phyloP scores from a whole-genome alignment of 495 filamentous ascomycete genomes.

The Viridothelium virens region DNA sequence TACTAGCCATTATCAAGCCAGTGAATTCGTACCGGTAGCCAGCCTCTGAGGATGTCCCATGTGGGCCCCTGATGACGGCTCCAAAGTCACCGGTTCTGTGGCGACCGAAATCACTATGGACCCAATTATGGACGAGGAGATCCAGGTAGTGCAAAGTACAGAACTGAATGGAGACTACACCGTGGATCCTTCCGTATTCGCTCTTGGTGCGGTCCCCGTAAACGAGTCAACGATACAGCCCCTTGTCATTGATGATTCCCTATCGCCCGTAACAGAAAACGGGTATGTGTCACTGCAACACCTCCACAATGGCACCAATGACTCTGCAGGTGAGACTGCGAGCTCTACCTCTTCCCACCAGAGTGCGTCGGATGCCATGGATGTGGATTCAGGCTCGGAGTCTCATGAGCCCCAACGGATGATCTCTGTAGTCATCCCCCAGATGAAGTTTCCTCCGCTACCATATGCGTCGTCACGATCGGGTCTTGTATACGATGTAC shows the following conservation, averaged over 20 bases:
- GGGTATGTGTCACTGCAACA: not conserved
- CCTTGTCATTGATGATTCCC: not conserved
- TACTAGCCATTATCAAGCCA: too few relatives aligned
- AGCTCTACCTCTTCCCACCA: not conserved
- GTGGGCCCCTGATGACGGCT: not conserved
- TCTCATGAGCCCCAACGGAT: not conserved
- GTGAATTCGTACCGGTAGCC: not conserved
- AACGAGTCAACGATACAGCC: not conserved
- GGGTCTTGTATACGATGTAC: constrained; percentile 78
- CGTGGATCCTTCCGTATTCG: constrained; percentile 6
- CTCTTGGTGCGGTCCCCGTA: not conserved
- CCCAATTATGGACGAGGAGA: not conserved
- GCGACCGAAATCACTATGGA: not conserved
- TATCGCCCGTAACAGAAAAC: not conserved
- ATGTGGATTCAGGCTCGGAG: not conserved
- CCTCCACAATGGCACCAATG: not conserved
- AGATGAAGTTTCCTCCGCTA: constrained; percentile 22
- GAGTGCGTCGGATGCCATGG: not conserved
- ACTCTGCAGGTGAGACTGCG: not conserved
- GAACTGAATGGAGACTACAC: constrained; percentile 1
- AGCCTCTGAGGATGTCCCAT: not conserved
- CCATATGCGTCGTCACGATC: constrained; percentile 39
- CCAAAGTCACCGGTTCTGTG: not conserved
- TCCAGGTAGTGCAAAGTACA: constrained; percentile 4
- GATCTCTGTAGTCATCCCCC: constrained; percentile 18